Evolutionary conservation across 192 early-diverging fungal genomes (phyloP).

Genomic region (Haplosporangium gracile): DNA sequence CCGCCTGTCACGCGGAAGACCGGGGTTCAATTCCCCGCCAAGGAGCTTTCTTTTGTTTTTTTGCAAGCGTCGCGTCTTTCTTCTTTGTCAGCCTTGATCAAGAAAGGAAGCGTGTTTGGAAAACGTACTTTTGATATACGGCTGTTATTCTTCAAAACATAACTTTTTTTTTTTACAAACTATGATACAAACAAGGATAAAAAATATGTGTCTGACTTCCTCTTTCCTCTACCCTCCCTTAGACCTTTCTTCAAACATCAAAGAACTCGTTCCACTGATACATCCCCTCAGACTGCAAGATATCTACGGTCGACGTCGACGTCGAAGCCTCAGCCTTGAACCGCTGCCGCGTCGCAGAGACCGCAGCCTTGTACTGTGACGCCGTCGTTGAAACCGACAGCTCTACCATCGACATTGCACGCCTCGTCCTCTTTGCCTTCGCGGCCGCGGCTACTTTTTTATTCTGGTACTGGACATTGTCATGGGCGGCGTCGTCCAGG

Average conservation of each 20-base stretch:
- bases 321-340: background rate
- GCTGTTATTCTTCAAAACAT: too few relatives aligned
- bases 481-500: background rate
- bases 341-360: background rate
- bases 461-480: background rate
- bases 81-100: too few relatives aligned
- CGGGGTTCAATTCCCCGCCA: conserved; percentile 46
- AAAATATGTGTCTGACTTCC: background rate
- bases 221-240: background rate
- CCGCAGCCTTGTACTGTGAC: background rate
- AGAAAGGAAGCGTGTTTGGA: too few relatives aligned
- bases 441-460: background rate
- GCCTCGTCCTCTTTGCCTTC: background rate
- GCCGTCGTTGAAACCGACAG: background rate
- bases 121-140: background rate
- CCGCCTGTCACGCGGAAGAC: conserved; percentile 47
- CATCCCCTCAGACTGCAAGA: conserved; percentile 8
- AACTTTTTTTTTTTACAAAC: background rate
- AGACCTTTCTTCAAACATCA: background rate
- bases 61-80: background rate
- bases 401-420: conserved; percentile 22
- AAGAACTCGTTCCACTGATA: conserved; percentile 14
- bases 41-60: conserved; percentile 25
- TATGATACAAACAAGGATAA: background rate
- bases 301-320: background rate